A percentile compares a stretch with the other conserved stretches of the same genome.
These are phyloP conservation scores for Ramalina intermedia DNA, from an alignment of 495 filamentous ascomycete genomes.

Conservation along the genomic window DNA sequence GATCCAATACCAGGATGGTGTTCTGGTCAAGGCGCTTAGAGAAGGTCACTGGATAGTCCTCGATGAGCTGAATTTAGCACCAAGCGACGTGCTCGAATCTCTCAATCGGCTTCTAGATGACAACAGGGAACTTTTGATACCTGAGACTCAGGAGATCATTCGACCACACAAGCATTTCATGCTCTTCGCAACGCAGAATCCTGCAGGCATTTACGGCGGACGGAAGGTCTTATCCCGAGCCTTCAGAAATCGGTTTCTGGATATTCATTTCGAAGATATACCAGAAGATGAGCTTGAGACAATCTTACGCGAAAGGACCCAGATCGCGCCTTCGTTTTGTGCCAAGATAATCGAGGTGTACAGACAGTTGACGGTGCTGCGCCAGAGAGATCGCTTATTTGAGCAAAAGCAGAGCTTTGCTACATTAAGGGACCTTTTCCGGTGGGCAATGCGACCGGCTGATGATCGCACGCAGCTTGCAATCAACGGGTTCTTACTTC, in stretches of 20 bases:
- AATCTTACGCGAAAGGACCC: conserved; percentile 75
- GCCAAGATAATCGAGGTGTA: conserved; percentile 86
- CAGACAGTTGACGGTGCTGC: conserved; percentile 70
- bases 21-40: conserved; percentile 82
- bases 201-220: conserved; percentile 87
- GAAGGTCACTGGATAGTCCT: conserved; percentile 96
- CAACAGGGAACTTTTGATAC: conserved; percentile 92
- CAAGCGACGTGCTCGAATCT: conserved; percentile 91
- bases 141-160: conserved; percentile 89
- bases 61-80: conserved; percentile 91
- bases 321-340: conserved; percentile 85
- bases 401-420: conserved; percentile 98
- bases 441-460: conserved; percentile 82
- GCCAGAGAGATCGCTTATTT: conserved; percentile 80
- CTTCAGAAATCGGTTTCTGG: conserved; percentile 92
- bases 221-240: conserved; percentile 85
- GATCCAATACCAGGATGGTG: conserved; percentile 79
- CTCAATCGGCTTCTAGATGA: conserved; percentile 91
- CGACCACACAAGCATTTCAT: conserved; percentile 89
- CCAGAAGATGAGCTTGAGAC: conserved; percentile 88
- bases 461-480: conserved; percentile 82
- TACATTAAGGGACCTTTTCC: conserved; percentile 87
- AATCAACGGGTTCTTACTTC: conserved; percentile 85
- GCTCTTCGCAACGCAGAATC: conserved; percentile 98
- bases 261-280: conserved; percentile 96